Conservation (phyloP, 1,284 basidiomycete species). For the Volvariella volvacea region DNA sequence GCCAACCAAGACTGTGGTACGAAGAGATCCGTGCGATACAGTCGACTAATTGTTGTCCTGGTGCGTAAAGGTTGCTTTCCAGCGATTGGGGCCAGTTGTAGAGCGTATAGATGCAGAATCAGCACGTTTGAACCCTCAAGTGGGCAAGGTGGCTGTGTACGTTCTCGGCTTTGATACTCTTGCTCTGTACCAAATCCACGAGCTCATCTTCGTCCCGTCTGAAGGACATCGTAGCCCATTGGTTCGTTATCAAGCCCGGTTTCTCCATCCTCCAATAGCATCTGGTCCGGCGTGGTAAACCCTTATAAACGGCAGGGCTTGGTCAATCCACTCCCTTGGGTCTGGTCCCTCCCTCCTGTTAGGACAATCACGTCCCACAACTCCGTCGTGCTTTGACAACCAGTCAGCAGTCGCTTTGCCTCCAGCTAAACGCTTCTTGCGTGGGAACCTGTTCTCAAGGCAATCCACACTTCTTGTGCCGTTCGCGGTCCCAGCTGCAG, state of each 20-base stretch:
- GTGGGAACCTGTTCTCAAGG: slow-evolving; percentile 17
- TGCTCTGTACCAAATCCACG: no score
- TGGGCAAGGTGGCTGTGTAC: no score
- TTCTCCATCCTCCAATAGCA: background rate
- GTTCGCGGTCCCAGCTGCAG: background rate
- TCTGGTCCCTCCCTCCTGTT: slow-evolving; percentile 18
- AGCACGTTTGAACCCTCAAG: no score
- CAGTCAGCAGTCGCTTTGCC: slow-evolving; percentile 6
- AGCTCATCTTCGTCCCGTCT: no score
- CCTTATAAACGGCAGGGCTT: slow-evolving; percentile 9
- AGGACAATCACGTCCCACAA: slow-evolving; percentile 14
- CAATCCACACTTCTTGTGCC: slow-evolving; percentile 2
- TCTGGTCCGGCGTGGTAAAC: background rate
- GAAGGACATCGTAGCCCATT: no score
- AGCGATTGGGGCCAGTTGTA: no score
- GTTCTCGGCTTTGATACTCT: no score
- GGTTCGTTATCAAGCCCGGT: no score
- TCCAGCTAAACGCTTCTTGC: slow-evolving; percentile 7
- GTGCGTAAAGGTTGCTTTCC: no score
- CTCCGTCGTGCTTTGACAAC: slow-evolving; percentile 12
- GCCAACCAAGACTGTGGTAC: slow-evolving; percentile 5
- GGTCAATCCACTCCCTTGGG: slow-evolving; percentile 30
- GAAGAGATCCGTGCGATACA: slow-evolving; percentile 1
- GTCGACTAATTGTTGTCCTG: no score
- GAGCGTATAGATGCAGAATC: no score